These are phyloP conservation scores for Apiotrichum veenhuisii DNA, from an alignment of 1,284 basidiomycete species.

Conservation along the genomic window DNA sequence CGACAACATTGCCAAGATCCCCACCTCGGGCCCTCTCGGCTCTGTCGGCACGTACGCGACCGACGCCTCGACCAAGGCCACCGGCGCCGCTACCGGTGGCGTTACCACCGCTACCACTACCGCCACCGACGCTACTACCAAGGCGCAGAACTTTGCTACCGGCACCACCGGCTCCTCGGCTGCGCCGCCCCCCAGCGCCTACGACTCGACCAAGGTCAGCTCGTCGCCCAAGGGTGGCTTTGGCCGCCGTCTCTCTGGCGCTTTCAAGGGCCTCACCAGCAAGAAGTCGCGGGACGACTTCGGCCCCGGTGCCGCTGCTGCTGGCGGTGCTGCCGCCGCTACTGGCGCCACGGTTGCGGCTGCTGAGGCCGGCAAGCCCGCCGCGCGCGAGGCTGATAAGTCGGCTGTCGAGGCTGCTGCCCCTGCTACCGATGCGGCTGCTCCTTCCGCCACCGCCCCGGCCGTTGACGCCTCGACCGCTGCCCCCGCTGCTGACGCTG, in stretches of 20 bases:
- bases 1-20: conserved; percentile 4
- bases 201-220: not conserved
- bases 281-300: not conserved
- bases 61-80: conserved; percentile 7
- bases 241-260: conserved; percentile 5
- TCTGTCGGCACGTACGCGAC: conserved; percentile 1
- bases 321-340: not conserved
- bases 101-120: conserved; percentile 12
- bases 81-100: conserved; percentile 6
- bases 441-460: not conserved
- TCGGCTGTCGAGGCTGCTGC: not conserved
- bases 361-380: not conserved
- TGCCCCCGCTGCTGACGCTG: not conserved
- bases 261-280: conserved; percentile 2
- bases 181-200: not conserved
- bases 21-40: not conserved
- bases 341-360: not conserved
- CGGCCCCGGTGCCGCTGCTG: not conserved
- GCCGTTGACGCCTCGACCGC: not conserved
- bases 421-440: not conserved
- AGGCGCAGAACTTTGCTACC: conserved; percentile 5
- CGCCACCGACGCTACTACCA: conserved; percentile 8
- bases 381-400: not conserved
- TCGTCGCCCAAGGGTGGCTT: not conserved
- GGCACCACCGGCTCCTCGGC: not conserved